Base-by-base conservation (phyloP, 176 grass and related monocot genomes). In the Puya raimondii region DNA sequence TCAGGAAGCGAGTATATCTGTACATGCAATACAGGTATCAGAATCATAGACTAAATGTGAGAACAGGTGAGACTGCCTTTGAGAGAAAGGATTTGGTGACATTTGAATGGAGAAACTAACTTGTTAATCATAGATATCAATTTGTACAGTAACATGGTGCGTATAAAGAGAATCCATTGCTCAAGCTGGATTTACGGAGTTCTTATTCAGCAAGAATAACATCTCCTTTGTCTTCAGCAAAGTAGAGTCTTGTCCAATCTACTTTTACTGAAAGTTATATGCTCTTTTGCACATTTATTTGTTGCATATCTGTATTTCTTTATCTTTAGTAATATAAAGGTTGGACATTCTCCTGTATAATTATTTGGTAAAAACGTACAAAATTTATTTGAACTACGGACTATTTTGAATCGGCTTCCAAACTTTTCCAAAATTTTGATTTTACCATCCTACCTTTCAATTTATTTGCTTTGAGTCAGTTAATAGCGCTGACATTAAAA, bases 61-160 rank as follows among this genome's bases (percentile, higher is more conserved):
- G 33, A 42, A 42, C 33, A 42, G 4, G 33, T 42, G 33, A 5
- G 33, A 6, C 33, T 42, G 33, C 0, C 33, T 42, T 42, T 0
- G 53, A 56, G 12, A 56, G 16, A 15, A 3, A 56, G 12, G 11
- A 2, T 56, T 3, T 56, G 20, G 54, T 8, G 54, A 20, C n/a
- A 9, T 59, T 59, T 59, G 54, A 59, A n/a, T 59, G 15, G 16
- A 56, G 53, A 56, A 56, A 59, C n/a, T 59, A 56, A 59, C n/a
- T 59, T 15, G 18, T 8, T 58, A 18, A 18, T 17, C 15, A 8
- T 59, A 17, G 54, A 59, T 10, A 18, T 15, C 9, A 2, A 10
- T 59, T 17, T 5, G 16, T 15, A 59, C 13, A 21, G 13, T 20
- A 59, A 59, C 9, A 9, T 59, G 15, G 54, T 20, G 16, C 7